A percentile compares a stretch with the other conserved stretches of the same genome.
Conservation (phyloP, 2,329 filamentous ascomycete genomes). For the Ophiostoma quercus region DNA sequence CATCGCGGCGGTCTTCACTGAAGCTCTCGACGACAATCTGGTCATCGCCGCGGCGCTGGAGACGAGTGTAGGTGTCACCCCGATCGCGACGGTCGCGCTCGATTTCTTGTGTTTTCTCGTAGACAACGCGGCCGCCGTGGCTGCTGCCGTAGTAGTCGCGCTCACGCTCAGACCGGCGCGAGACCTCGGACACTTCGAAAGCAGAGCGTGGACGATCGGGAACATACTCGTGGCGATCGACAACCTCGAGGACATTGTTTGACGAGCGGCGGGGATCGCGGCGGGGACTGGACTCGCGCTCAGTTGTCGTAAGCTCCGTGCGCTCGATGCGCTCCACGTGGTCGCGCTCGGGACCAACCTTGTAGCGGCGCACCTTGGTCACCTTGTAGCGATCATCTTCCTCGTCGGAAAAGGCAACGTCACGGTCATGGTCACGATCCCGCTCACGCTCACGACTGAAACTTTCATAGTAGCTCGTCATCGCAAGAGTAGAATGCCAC, state of each 20-base stretch:
- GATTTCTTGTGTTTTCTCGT: conserved; percentile 43
- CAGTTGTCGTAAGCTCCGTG: conserved; percentile 30
- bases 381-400: conserved; percentile 39
- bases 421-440: conserved; percentile 15
- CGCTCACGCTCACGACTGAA: conserved; percentile 20
- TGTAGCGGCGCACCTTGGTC: conserved; percentile 50
- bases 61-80: conserved; percentile 32
- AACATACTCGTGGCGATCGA: conserved; percentile 41
- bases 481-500: too few relatives aligned
- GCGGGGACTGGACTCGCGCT: conserved; percentile 26
- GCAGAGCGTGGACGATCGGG: conserved; percentile 50
- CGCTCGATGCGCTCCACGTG: conserved; percentile 38
- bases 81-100: conserved; percentile 38
- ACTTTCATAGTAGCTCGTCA: conserved; percentile 24
- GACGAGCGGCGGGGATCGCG: conserved; percentile 29
- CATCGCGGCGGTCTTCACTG: conserved; percentile 46
- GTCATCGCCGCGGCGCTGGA: conserved; percentile 42
- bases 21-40: conserved; percentile 49
- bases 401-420: conserved; percentile 31
- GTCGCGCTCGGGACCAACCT: conserved; percentile 41
- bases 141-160: conserved; percentile 27
- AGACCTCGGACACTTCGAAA: conserved; percentile 38
- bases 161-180: conserved; percentile 29
- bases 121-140: conserved; percentile 35
- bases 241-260: conserved; percentile 40